Base-by-base conservation (phyloP, 768 basidiomycete species). In the Tremella mesenterica region DNA sequence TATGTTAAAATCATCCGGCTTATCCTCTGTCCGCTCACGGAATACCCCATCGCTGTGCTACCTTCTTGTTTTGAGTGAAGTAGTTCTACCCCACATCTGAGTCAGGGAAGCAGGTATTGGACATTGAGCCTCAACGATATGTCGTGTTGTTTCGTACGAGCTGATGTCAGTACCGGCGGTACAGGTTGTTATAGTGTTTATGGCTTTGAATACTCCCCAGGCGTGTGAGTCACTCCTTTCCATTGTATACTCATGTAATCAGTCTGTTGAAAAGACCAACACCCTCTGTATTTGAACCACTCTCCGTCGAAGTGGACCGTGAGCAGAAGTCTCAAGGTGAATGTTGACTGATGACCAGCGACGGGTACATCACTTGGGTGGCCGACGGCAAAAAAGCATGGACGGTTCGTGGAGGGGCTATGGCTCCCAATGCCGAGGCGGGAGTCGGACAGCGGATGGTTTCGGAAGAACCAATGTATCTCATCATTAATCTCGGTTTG, bases 131-230 rank as follows among this genome's bases (percentile, higher is more conserved):
- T n/a, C n/a, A n/a, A n/a, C n/a, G n/a, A n/a, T n/a, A n/a, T n/a
- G n/a, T n/a, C n/a, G n/a, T n/a, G n/a, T n/a, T n/a, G n/a, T n/a
- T n/a, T n/a, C n/a, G n/a, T n/a, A n/a, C n/a, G n/a, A n/a, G n/a
- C n/a, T n/a, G n/a, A n/a, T n/a, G n/a, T n/a, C 36, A 72, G 70
- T 44, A 68, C 64, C 21, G 78, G 72, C 71, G 61, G 75, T 53
- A 67, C 65, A n/a, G 50, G 63, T 21, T 81, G 84, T 63, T 85
- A 79, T 64, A 77, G 81, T 5, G 74, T 80, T 1, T 93, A 87
- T 67, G 89, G 85, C 2, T 88, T 86, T 63, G 86, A 91, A 68
- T 92, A 90, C 68, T 74, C 77, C 54, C 81, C 86, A 64, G 87
- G 88, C 41, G 85, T 82, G 65, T 69, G 44, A 65, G 67, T 59